Conservation (phyloP, 345 rosid genomes). For the Dipteronia sinensis region DNA sequence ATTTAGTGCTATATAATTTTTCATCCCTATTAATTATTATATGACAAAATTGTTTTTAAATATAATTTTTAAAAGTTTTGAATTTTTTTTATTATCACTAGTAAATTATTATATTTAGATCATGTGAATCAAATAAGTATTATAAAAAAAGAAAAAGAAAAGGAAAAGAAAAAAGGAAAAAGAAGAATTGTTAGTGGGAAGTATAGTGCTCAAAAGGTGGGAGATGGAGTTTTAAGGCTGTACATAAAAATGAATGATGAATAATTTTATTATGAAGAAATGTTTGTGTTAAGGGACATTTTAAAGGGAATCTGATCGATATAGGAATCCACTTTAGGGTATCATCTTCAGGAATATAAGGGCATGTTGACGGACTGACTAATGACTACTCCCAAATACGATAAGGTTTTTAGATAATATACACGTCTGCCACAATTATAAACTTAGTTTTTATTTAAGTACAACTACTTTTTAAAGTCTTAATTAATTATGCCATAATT, state of each 20-base stretch:
- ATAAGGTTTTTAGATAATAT: too few relatives aligned
- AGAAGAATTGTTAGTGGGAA: not conserved
- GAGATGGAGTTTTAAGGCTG: not conserved
- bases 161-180: too few relatives aligned
- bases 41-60: not conserved
- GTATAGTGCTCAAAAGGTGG: not conserved
- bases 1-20: too few relatives aligned
- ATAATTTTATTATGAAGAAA: not conserved
- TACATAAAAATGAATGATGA: not conserved
- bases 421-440: too few relatives aligned
- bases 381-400: too few relatives aligned
- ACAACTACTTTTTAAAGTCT: too few relatives aligned
- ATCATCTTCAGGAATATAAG: not conserved
- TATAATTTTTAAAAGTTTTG: not conserved
- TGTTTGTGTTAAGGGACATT: slow-evolving; percentile 1
- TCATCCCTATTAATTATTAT: too few relatives aligned
- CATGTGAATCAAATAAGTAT: not conserved
- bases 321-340: slow-evolving; percentile 6
- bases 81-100: too few relatives aligned
- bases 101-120: too few relatives aligned
- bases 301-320: slow-evolving; percentile 7
- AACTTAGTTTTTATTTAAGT: too few relatives aligned
- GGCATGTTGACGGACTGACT: not conserved
- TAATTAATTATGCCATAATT: too few relatives aligned
- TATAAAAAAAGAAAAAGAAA: too few relatives aligned